Evolutionary conservation across 2,329 filamentous ascomycete species (phyloP).

Genomic region (Cadophora sp.): DNA sequence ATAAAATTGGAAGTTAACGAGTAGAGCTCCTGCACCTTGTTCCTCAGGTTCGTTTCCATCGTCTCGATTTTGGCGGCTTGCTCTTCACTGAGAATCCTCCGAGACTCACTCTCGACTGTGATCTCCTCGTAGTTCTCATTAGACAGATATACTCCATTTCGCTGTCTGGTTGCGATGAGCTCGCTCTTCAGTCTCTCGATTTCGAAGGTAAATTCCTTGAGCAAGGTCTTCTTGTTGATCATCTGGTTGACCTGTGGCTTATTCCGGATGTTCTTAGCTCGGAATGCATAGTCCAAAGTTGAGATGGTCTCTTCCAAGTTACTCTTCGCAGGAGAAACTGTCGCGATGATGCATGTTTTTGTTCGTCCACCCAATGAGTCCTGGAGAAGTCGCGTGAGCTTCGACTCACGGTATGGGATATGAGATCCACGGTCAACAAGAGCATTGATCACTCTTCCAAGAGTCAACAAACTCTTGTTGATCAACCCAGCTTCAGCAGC

Average conservation of each 20-base stretch:
- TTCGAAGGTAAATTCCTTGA: conserved; percentile 88
- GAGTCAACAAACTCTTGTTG: conserved; percentile 95
- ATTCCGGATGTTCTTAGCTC: conserved; percentile 98
- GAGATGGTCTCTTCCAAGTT: conserved; percentile 99
- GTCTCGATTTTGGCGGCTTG: conserved; percentile 91
- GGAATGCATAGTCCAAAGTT: conserved; percentile 95
- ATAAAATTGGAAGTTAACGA: conserved; percentile 86
- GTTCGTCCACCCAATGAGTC: conserved; percentile 95
- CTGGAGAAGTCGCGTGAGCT: conserved; percentile 92
- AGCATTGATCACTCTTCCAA: conserved; percentile 96
- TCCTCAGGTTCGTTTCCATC: conserved; percentile 86
- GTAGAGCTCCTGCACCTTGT: conserved; percentile 94
- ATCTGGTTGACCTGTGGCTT: conserved; percentile 94
- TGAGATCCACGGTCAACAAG: conserved; percentile 89
- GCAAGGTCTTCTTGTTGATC: conserved; percentile 89
- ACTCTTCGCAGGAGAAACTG: conserved; percentile 90
- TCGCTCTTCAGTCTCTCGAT: conserved; percentile 96
- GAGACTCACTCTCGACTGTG: conserved; percentile 88
- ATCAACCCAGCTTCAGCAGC: conserved; percentile 95
- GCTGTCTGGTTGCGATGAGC: conserved; percentile 87
- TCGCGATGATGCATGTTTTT: conserved; percentile 98
- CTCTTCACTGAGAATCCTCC: conserved; percentile 89
- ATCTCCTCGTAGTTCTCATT: conserved; percentile 91
- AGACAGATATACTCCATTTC: conserved; percentile 93
- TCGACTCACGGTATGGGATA: conserved; percentile 93